Percentiles rank a stretch among this genome's conserved stretches.
Evolutionary conservation across 495 filamentous ascomycete genomes (phyloP).

Genomic region (Penicillium arizonense): DNA sequence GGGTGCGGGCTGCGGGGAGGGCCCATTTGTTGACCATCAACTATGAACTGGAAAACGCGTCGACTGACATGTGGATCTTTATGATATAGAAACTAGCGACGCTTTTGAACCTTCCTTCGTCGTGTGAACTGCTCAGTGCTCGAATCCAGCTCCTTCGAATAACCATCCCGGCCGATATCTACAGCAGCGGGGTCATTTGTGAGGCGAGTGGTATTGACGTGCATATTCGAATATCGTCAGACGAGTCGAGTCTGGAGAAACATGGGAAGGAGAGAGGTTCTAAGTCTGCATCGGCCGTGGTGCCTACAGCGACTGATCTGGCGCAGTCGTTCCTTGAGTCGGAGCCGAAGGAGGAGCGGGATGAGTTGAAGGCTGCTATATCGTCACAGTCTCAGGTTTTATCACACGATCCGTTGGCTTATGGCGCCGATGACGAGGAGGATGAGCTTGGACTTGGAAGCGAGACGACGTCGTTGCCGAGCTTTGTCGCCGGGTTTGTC

Average conservation of each 20-base stretch:
- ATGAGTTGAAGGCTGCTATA: constrained; percentile 74
- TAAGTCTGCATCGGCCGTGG: not conserved
- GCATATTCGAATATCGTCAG: constrained; percentile 46
- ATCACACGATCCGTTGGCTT: constrained; percentile 41
- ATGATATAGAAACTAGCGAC: constrained; percentile 66
- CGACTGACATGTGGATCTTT: constrained; percentile 11
- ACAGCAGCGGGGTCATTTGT: constrained; percentile 71
- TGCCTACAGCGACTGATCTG: constrained; percentile 79
- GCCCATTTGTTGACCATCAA: not conserved
- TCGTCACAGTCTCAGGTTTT: constrained; percentile 57
- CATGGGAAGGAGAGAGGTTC: constrained; percentile 8
- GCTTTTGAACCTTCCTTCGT: constrained; percentile 67
- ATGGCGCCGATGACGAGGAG: constrained; percentile 58
- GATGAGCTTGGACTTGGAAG: constrained; percentile 69
- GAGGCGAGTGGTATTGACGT: constrained; percentile 77
- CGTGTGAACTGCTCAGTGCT: constrained; percentile 67
- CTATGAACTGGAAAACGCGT: not conserved
- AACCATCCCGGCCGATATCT: constrained; percentile 79
- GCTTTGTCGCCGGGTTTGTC: constrained; percentile 77
- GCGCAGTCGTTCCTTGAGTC: constrained; percentile 85
- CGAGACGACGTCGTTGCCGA: constrained; percentile 70
- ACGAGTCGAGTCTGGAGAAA: constrained; percentile 19
- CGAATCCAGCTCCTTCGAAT: constrained; percentile 67
- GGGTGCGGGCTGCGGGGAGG: constrained; percentile 3
- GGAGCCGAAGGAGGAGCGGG: constrained; percentile 72